Evolutionary conservation across 2,329 filamentous ascomycete genomes (phyloP).

Genomic region (Pseudogymnoascus sp.): DNA sequence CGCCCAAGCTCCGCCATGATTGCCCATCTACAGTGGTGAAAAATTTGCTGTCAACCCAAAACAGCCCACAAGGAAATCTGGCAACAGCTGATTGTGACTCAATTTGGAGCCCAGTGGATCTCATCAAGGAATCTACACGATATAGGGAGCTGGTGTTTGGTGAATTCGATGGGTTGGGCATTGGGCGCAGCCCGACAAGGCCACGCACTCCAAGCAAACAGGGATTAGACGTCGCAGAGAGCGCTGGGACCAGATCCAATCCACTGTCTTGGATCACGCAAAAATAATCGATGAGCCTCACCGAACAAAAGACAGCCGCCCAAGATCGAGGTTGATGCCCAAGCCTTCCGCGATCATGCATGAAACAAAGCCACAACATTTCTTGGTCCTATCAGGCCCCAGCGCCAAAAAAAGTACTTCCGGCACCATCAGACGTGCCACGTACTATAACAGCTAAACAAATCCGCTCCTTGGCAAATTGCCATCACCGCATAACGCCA

Average conservation of each 20-base stretch:
- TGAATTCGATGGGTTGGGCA: not conserved
- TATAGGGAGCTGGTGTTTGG: not conserved
- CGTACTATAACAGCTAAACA: constrained; percentile 2
- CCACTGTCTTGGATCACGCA: not conserved
- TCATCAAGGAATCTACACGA: not conserved
- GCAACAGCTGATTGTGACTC: constrained; percentile 5
- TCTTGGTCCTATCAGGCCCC: not conserved
- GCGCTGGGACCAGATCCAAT: not conserved
- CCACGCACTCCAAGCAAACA: not conserved
- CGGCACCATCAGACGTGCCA: not conserved
- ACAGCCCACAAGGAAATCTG: not conserved
- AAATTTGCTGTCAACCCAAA: constrained; percentile 1
- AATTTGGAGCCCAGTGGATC: constrained; percentile 6
- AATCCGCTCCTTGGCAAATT: not conserved
- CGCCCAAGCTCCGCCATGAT: not conserved
- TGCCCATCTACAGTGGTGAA: not conserved
- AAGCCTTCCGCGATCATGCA: constrained; percentile 8
- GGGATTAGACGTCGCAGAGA: not conserved
- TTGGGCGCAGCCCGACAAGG: not conserved
- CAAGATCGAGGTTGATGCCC: constrained; percentile 7
- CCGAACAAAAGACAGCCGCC: not conserved
- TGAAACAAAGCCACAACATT: not conserved
- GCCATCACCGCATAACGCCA: not conserved
- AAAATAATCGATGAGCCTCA: not conserved
- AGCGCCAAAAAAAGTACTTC: not conserved